Evolutionary conservation across 2,329 filamentous ascomycete species (phyloP).

Genomic region (Fusarium hainanense): DNA sequence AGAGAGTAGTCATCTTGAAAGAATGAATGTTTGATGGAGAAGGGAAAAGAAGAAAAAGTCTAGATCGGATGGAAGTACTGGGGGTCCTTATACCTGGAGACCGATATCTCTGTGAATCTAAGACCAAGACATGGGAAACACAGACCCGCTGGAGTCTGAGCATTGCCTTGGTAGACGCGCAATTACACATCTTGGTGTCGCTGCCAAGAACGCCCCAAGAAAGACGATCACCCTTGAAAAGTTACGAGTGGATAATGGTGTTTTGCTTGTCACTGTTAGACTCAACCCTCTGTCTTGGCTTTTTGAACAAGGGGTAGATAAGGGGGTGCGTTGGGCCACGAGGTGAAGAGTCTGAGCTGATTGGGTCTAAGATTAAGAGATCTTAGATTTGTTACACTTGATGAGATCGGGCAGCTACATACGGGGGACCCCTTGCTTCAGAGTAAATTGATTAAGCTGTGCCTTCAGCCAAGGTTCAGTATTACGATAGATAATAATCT

Average conservation of each 20-base stretch:
- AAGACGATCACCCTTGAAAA: slow-evolving; percentile 43
- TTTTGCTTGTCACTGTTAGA: slow-evolving; percentile 9
- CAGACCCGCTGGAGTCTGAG: slow-evolving; percentile 30
- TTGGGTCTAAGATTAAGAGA: slow-evolving; percentile 21
- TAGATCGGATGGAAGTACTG: not conserved
- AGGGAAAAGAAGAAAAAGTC: not conserved
- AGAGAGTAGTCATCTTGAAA: slow-evolving; percentile 32
- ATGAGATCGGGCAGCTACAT: slow-evolving; percentile 45
- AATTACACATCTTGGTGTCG: slow-evolving; percentile 37
- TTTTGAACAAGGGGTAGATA: not conserved
- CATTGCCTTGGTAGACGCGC: slow-evolving; percentile 41
- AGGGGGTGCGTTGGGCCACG: slow-evolving; percentile 34
- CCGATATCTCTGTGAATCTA: not conserved
- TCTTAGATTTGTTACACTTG: slow-evolving; percentile 34
- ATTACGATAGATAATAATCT: not conserved
- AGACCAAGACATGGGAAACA: slow-evolving; percentile 25
- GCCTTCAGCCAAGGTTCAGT: not conserved
- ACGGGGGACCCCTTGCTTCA: slow-evolving; percentile 9
- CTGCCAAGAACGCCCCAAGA: slow-evolving; percentile 38
- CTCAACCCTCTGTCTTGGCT: slow-evolving; percentile 7
- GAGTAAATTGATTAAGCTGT: not conserved
- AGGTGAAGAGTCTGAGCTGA: slow-evolving; percentile 15
- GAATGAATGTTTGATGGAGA: not conserved
- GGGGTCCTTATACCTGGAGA: slow-evolving; percentile 33
- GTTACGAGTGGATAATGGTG: slow-evolving; percentile 8